These are phyloP conservation scores for Desmodesmus armatus DNA, from an alignment of 139 green algal species.

Conservation along the genomic window DNA sequence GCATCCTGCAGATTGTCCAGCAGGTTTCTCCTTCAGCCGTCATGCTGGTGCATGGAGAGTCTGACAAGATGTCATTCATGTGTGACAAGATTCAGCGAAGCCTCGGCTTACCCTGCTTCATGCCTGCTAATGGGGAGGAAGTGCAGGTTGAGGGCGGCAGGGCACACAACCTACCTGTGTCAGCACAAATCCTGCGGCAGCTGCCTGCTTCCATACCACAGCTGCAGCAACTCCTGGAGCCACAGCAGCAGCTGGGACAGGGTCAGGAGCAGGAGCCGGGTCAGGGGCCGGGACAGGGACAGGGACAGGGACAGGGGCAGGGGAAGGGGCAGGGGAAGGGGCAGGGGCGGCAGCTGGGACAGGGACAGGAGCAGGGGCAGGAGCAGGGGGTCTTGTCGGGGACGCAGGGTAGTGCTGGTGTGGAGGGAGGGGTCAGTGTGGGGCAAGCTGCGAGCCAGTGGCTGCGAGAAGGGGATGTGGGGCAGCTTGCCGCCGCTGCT, in stretches of 20 bases:
- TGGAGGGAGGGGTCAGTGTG: not conserved
- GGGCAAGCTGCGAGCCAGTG: not conserved
- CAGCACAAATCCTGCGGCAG: conserved; percentile 16
- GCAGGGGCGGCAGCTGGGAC: not conserved
- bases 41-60: conserved; percentile 82
- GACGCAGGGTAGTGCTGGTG: not conserved
- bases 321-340: not conserved
- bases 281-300: too few species aligned
- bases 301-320: not conserved
- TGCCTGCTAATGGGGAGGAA: conserved; percentile 15
- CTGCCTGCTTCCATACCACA: not conserved
- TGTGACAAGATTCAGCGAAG: conserved; percentile 17
- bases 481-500: conserved; percentile 3
- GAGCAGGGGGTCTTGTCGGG: conserved; percentile 1
- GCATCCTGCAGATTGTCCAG: conserved; percentile 75
- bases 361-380: not conserved
- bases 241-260: not conserved
- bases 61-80: conserved; percentile 76
- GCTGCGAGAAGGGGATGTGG: conserved; percentile 14
- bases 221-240: not conserved
- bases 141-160: not conserved
- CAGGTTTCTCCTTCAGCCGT: conserved; percentile 59
- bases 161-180: not conserved
- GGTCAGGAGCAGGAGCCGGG: not conserved
- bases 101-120: conserved; percentile 18